Conservation (phyloP, 1,284 basidiomycete genomes). For the Volvariella volvacea region DNA sequence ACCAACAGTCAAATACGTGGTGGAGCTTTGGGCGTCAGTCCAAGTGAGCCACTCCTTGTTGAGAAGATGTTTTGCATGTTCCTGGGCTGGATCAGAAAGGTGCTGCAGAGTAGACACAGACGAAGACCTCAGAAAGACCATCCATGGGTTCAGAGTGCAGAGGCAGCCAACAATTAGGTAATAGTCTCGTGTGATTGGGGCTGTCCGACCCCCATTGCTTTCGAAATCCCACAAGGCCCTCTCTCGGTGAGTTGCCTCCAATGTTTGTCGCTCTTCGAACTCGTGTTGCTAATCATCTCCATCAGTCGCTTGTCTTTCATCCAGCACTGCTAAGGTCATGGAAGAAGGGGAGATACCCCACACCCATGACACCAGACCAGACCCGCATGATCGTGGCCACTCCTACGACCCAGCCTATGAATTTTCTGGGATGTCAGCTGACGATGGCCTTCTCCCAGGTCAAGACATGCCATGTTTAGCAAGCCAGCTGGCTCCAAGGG, state of each 20-base stretch:
- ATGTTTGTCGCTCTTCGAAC: too few relatives aligned
- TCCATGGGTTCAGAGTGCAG: too few relatives aligned
- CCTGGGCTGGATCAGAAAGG: constrained; percentile 28
- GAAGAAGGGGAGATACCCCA: constrained; percentile 25
- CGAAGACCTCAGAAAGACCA: constrained; percentile 54
- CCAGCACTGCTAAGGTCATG: constrained; percentile 4
- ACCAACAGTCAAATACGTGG: constrained; percentile 66
- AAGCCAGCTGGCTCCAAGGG: not conserved
- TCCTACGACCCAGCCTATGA: constrained; percentile 47
- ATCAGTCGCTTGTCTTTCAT: too few relatives aligned
- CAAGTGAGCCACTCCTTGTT: constrained; percentile 69
- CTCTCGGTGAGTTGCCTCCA: too few relatives aligned
- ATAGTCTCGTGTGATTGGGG: too few relatives aligned
- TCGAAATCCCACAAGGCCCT: too few relatives aligned
- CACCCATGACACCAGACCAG: constrained; percentile 5
- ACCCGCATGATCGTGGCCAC: constrained; percentile 11
- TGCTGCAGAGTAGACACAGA: constrained; percentile 7
- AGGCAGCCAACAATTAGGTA: too few relatives aligned
- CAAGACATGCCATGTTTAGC: too few relatives aligned
- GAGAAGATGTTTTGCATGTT: constrained; percentile 47
- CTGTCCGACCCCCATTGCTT: too few relatives aligned
- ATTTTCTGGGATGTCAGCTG: constrained; percentile 47
- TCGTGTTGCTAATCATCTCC: too few relatives aligned
- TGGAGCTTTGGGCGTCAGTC: constrained; percentile 48
- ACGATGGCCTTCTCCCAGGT: not conserved